Conservation (phyloP, 2,329 filamentous ascomycete genomes). For the Claviceps paspali region DNA sequence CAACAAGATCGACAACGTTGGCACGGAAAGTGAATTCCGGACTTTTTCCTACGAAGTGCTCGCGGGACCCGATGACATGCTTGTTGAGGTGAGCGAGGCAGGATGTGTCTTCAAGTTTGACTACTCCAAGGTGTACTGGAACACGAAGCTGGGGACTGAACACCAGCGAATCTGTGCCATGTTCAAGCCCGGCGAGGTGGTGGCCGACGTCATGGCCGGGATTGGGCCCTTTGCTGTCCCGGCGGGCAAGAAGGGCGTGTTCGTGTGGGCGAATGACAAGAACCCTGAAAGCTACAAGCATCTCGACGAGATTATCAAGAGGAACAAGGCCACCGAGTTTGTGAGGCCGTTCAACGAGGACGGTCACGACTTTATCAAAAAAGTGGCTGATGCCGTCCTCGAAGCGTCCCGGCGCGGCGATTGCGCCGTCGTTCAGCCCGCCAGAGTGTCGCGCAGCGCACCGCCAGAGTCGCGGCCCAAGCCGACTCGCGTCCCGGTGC, state of each 20-base stretch:
- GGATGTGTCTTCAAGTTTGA: constrained; percentile 83
- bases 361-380: constrained; percentile 64
- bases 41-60: constrained; percentile 91
- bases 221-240: constrained; percentile 92
- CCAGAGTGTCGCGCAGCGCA: constrained; percentile 22
- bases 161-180: constrained; percentile 63
- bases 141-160: constrained; percentile 78
- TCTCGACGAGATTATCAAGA: constrained; percentile 51
- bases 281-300: constrained; percentile 76
- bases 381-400: constrained; percentile 46
- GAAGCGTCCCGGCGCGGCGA: constrained; percentile 34
- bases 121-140: constrained; percentile 97
- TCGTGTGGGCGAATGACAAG: constrained; percentile 94
- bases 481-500: constrained; percentile 36
- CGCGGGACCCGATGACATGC: constrained; percentile 63
- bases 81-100: constrained; percentile 70
- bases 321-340: constrained; percentile 64
- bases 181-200: constrained; percentile 73
- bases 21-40: constrained; percentile 68
- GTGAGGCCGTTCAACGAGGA: constrained; percentile 72
- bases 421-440: constrained; percentile 34
- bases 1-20: constrained; percentile 87
- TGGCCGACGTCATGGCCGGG: constrained; percentile 94
- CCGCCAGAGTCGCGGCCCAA: constrained; percentile 21
- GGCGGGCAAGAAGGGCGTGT: constrained; percentile 75